phyloP scores from a whole-genome alignment of 805 yeast genomes.

The Candida silvicultrix region DNA sequence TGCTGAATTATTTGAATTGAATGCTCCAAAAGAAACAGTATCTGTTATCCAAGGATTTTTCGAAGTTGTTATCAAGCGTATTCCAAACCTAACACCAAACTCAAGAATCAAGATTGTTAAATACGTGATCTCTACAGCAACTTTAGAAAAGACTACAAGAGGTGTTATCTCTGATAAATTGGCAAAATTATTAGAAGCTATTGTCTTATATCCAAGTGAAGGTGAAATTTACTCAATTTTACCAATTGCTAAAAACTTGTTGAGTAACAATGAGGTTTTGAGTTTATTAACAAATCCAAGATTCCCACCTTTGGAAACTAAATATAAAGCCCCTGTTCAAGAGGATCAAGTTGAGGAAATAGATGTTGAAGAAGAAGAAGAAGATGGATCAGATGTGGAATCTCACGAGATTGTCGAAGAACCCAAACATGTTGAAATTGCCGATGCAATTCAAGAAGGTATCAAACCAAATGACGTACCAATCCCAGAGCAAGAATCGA shows the following conservation, averaged over 20 bases:
- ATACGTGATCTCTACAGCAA: slow-evolving; percentile 33
- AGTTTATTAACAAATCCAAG: slow-evolving; percentile 70
- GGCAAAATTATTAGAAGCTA: slow-evolving; percentile 38
- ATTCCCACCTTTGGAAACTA: slow-evolving; percentile 42
- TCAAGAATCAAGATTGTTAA: slow-evolving; percentile 54
- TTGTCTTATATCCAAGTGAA: slow-evolving; percentile 64
- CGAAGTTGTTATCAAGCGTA: slow-evolving; percentile 37
- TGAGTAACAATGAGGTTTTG: slow-evolving; percentile 42
- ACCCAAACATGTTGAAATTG: neutral
- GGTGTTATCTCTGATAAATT: slow-evolving; percentile 23
- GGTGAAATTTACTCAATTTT: slow-evolving; percentile 55
- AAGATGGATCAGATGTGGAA: slow-evolving; percentile 4
- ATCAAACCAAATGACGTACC: slow-evolving; percentile 7
- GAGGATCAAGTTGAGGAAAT: slow-evolving; percentile 24
- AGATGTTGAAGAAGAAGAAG: slow-evolving; percentile 8
- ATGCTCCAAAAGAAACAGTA: slow-evolving; percentile 33
- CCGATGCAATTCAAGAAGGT: slow-evolving; percentile 8
- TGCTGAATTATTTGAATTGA: slow-evolving; percentile 43
- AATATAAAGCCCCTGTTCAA: slow-evolving; percentile 20
- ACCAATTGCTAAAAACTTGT: slow-evolving; percentile 58
- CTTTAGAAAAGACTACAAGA: slow-evolving; percentile 22
- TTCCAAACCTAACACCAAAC: slow-evolving; percentile 49
- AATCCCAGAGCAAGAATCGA: neutral
- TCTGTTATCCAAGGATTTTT: slow-evolving; percentile 36
- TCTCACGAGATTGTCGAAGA: slow-evolving; percentile 4